A percentile compares a stretch with the other conserved stretches of the same genome.
These are phyloP conservation scores for Saturnispora dispora DNA, from an alignment of 805 yeast species.

Conservation along the genomic window DNA sequence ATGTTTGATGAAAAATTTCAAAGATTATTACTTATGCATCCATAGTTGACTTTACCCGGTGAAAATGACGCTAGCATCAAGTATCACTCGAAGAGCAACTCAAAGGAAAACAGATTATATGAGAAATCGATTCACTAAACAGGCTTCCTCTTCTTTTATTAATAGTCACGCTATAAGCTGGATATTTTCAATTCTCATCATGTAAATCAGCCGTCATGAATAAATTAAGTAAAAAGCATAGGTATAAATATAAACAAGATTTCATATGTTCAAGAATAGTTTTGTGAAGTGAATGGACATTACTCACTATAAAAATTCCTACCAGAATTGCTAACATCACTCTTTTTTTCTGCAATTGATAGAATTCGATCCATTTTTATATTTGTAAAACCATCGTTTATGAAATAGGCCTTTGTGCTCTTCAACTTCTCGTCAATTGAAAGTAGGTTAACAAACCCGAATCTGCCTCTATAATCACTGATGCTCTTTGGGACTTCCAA, in stretches of 20 bases:
- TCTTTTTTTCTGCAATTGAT: conserved; percentile 68
- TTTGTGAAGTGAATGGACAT: not conserved
- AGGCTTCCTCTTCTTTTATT: too few species aligned
- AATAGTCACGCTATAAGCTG: too few species aligned
- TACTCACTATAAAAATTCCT: conserved; percentile 30
- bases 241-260: not conserved
- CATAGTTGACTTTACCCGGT: too few species aligned
- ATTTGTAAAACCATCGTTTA: conserved; percentile 72
- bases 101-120: too few species aligned
- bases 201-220: not conserved
- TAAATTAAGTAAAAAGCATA: not conserved
- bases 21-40: too few species aligned
- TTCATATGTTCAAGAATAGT: not conserved
- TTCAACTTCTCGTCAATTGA: conserved; percentile 31
- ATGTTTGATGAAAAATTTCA: too few species aligned
- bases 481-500: conserved; percentile 30
- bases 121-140: too few species aligned
- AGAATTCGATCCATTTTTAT: conserved; percentile 75
- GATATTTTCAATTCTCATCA: not conserved
- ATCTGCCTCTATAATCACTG: conserved; percentile 27
- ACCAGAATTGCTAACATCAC: conserved; percentile 58
- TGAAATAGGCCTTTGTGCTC: conserved; percentile 37
- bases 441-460: conserved; percentile 43
- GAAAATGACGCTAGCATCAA: too few species aligned
- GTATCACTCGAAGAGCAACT: too few species aligned